phyloP scores from a whole-genome alignment of 495 filamentous ascomycete genomes.

The Platismatia glauca region DNA sequence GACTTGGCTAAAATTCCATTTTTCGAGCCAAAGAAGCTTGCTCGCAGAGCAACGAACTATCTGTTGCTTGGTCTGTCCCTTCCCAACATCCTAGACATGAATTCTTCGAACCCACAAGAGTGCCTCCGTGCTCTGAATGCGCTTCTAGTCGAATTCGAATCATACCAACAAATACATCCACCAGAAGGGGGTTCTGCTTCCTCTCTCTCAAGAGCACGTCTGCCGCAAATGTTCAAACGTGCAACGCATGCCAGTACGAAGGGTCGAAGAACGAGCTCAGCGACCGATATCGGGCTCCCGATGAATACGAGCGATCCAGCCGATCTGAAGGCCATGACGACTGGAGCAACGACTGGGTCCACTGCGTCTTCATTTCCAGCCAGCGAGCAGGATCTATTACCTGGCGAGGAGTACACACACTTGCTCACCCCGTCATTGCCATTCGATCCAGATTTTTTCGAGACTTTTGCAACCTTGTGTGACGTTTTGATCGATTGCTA shows the following conservation, averaged over 20 bases:
- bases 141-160: slow-evolving; percentile 83
- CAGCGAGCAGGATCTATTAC: slow-evolving; percentile 45
- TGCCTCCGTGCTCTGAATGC: slow-evolving; percentile 82
- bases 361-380: slow-evolving; percentile 39
- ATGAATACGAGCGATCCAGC: slow-evolving; percentile 47
- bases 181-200: slow-evolving; percentile 61
- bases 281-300: slow-evolving; percentile 54
- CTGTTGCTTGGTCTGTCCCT: slow-evolving; percentile 87
- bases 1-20: slow-evolving; percentile 77
- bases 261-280: slow-evolving; percentile 62
- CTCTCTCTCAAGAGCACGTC: slow-evolving; percentile 64
- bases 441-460: slow-evolving; percentile 95
- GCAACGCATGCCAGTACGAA: slow-evolving; percentile 51
- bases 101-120: slow-evolving; percentile 63
- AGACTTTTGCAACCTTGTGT: slow-evolving; percentile 94
- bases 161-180: slow-evolving; percentile 77
- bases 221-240: slow-evolving; percentile 85
- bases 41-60: slow-evolving; percentile 82
- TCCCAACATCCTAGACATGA: slow-evolving; percentile 79
- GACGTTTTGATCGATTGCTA: slow-evolving; percentile 94
- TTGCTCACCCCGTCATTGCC: slow-evolving; percentile 86
- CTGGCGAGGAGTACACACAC: slow-evolving; percentile 76
- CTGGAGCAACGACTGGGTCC: slow-evolving; percentile 33
- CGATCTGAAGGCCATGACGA: slow-evolving; percentile 41
- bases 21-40: slow-evolving; percentile 72